Evolutionary conservation across 768 basidiomycete genomes (phyloP), one percentile per base, ranked within the genome.

Genomic region (Sporobolomyces pararoseus): DNA sequence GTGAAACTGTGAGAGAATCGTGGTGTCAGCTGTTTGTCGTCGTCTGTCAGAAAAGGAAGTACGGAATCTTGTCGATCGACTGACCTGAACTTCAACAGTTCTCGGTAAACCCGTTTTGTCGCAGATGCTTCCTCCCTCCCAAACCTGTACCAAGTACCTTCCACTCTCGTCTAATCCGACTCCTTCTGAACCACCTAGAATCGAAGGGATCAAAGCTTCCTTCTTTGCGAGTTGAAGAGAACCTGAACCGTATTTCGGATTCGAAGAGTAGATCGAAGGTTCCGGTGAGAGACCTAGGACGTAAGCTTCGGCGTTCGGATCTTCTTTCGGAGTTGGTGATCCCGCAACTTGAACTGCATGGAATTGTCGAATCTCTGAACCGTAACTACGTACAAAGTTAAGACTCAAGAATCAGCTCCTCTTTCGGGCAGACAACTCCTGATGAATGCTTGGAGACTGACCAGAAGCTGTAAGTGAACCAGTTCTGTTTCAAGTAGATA

Each of bases 381-480:
- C 90, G 82, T 99, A 75, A 62, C 72, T 68, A 52, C n/a, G n/a
- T n/a, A n/a, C n/a, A n/a, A n/a, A n/a, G n/a, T n/a, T n/a, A 5
- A 12, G 4, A 9, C 17, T 17, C 39, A 17, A 42, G 39, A 42
- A 42, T 42, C 10, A 42, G 17, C 17, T 42, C 17, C 9, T 17
- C 19, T 23, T 17, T 23, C 42, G 23, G n/a, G 23, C 37, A 29
- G 25, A 19, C 3, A 10, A 14, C 27, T 32, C 16, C 5, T 9
- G 7, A 46, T 17, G 19, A 23, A 58, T 25, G 50, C 29, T 25
- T n/a, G 54, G 53, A 34, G 14, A 23, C 37, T 35, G n/a, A 77
- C 78, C 73, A 92, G 80, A 90, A 96, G 57, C 91, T 88, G 81
- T 98, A 98, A 44, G 93, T 98, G 82, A 97, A 98, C 93, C 93